Percentiles rank a stretch among this genome's conserved stretches.
These are phyloP conservation scores for Coprinellus aureogranulatus DNA, from an alignment of 768 basidiomycete genomes.

Conservation along the genomic window DNA sequence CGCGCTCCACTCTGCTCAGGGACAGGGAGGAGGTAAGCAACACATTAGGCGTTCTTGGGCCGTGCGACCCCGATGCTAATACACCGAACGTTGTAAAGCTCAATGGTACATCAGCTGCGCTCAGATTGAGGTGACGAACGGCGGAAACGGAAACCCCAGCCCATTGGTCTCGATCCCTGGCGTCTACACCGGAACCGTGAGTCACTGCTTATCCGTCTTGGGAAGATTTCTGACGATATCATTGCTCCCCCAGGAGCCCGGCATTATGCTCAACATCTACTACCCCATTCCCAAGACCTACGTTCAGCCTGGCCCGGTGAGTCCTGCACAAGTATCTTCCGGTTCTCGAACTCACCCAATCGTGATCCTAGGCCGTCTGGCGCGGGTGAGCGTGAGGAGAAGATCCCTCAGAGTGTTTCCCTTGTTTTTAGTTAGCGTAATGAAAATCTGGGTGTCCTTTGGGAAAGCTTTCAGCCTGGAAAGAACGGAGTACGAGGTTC, in stretches of 20 bases:
- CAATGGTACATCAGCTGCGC: conserved; percentile 36
- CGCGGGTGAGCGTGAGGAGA: conserved; percentile 9
- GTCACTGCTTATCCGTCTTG: not conserved
- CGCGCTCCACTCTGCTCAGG: conserved; percentile 35
- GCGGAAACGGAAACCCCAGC: conserved; percentile 21
- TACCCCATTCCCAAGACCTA: conserved; percentile 16
- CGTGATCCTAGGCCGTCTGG: conserved; percentile 15
- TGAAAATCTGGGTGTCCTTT: too few species aligned
- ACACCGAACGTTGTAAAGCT: too few species aligned
- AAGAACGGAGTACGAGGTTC: too few species aligned
- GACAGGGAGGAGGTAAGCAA: conserved; percentile 34
- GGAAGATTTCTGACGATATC: too few species aligned
- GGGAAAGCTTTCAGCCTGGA: too few species aligned
- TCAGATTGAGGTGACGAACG: conserved; percentile 36
- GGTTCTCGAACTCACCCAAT: not conserved
- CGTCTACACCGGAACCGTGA: conserved; percentile 25
- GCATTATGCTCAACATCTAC: conserved; percentile 21
- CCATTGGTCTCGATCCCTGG: conserved; percentile 28
- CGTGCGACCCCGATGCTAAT: too few species aligned
- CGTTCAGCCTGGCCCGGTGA: conserved; percentile 18
- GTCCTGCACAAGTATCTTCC: not conserved
- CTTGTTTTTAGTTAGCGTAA: too few species aligned
- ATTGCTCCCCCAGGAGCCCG: conserved; percentile 12
- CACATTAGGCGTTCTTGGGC: too few species aligned
- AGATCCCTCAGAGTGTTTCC: not conserved